Evolutionary conservation across 257 asterid species (phyloP), one percentile per base, ranked within the genome.

Genomic region (Parsonsia alboflavescens): DNA sequence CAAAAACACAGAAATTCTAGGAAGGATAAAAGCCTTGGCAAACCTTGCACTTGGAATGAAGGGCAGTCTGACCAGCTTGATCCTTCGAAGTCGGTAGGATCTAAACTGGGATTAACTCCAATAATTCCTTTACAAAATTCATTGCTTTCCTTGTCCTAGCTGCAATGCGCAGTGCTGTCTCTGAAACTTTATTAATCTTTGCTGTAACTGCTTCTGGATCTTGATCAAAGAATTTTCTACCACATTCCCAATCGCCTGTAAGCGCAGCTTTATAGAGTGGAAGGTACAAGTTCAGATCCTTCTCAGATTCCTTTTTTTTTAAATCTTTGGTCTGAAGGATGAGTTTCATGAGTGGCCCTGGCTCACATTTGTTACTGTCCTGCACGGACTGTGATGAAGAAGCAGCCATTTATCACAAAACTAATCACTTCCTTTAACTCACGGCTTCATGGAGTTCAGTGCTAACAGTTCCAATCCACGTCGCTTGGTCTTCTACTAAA

Each of bases 231-330:
- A 83, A 80, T 49, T 75, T 73, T 57, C 70, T 67, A 71, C 84
- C 84, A 30, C 82, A 78, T 71, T 68, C 65, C 86, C 86, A 82
- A 44, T 82, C 83, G 62, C 85, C 86, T 49, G 70, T 71, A 50
- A 82, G 67, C 17, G 86, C 81, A 56, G 86, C 86, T 76, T 70
- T 82, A 76, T 82, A 82, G 10, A 82, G 68, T 39, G 86, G 84
- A 39, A 82, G 76, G 75, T 82, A 76, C 81, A 78, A 82, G 53
- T 82, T 78, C 62, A 78, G 78, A 82, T 79, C 86, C 76, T 82
- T 82, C 66, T 44, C 64, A 0, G 79, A 74, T 79, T 81, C 82
- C 74, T 81, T 75, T 5, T 73, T 45, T 68, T 61, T n/a, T n/a
- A n/a, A 71, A 16, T 75, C 75, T 71, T 67, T 76, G 1, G 81